Percentiles rank a stretch among this genome's conserved stretches.
Evolutionary conservation across 805 yeast genomes (phyloP).

Genomic region (Vanderwaltozyma tropicalis): DNA sequence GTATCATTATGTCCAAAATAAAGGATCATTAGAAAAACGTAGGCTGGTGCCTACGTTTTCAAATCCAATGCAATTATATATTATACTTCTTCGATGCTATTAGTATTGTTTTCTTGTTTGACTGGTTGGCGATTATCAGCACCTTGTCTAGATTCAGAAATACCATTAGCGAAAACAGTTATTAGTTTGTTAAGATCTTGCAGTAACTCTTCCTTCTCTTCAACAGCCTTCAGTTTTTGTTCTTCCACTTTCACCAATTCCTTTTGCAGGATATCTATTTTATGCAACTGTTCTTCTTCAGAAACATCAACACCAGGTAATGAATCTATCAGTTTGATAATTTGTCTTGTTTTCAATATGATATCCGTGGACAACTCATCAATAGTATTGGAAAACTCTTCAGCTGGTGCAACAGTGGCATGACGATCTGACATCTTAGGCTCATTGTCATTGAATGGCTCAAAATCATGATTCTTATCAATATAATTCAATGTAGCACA

Average conservation of each 20-base stretch:
- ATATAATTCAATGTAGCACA: slow-evolving; percentile 70
- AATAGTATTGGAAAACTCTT: slow-evolving; percentile 38
- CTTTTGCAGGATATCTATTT: slow-evolving; percentile 49
- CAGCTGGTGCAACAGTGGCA: slow-evolving; percentile 44
- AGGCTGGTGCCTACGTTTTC: no score
- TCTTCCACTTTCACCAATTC: slow-evolving; percentile 53
- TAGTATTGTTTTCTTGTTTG: neutral
- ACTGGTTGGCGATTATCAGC: neutral
- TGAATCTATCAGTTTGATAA: slow-evolving; percentile 73
- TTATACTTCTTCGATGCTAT: neutral
- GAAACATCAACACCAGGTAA: slow-evolving; percentile 89
- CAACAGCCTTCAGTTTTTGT: slow-evolving; percentile 44
- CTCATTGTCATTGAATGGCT: slow-evolving; percentile 36
- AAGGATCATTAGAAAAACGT: no score
- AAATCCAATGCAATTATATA: neutral
- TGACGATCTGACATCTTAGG: slow-evolving; percentile 51
- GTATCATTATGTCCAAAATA: no score
- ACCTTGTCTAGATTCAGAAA: slow-evolving; percentile 27
- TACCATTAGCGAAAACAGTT: slow-evolving; percentile 33
- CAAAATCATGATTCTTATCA: slow-evolving; percentile 62
- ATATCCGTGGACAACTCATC: slow-evolving; percentile 79
- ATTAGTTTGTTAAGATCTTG: slow-evolving; percentile 59
- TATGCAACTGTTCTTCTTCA: slow-evolving; percentile 57
- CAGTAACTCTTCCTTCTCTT: slow-evolving; percentile 53
- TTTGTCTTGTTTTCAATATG: slow-evolving; percentile 76